Base-by-base conservation (phyloP, 2,329 filamentous ascomycete species). In the Chaetomium globosum region DNA sequence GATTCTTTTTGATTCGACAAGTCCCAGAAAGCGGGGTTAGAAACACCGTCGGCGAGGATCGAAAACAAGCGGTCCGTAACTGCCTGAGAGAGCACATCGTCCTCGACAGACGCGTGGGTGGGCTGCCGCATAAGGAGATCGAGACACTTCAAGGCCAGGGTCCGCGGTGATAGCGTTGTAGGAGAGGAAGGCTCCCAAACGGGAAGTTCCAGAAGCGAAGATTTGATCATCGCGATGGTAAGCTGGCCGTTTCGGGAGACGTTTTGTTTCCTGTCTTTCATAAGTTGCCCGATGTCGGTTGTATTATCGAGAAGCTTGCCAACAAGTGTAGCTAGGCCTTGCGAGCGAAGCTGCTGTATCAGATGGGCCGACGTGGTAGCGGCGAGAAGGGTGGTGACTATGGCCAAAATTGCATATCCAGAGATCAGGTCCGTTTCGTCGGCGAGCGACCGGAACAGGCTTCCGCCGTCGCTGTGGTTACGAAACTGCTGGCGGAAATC, bases 401-500 rank as follows among this genome's bases (percentile, higher is more conserved):
- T 83, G 1, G 86, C 84, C n/a, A 85, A 77, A 16, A 92, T 81
- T 1, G 87, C 79, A 72, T 89, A 90, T 7, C 87, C 87, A 59
- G 83, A 82, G 43, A 89, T 78, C 26, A 82, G 69, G 73, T 93
- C 89, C 1, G 81, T 77, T 71, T 89, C 85, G 57, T 81, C 80
- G 0, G 81, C 82, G 10, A 90, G 80, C 51, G 85, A 83, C 53
- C 84, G 81, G 60, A 92, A 84, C 19, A 97, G 80, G 33, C 84
- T 85, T 61, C 87, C 83, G 67, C 92, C 90, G 63, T 90, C 86
- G 7, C 87, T 86, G 69, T 92, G 88, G 67, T 93, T 88, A 23
- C 90, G 83, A 71, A 97, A 93, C 67, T 90, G 88, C 21, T 82
- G 81, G 31, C 86, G 80, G 71, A 91, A 93, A 0, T 80, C 80